phyloP scores from a whole-genome alignment of 1,284 basidiomycete species.

The Leucoagaricus sp. region DNA sequence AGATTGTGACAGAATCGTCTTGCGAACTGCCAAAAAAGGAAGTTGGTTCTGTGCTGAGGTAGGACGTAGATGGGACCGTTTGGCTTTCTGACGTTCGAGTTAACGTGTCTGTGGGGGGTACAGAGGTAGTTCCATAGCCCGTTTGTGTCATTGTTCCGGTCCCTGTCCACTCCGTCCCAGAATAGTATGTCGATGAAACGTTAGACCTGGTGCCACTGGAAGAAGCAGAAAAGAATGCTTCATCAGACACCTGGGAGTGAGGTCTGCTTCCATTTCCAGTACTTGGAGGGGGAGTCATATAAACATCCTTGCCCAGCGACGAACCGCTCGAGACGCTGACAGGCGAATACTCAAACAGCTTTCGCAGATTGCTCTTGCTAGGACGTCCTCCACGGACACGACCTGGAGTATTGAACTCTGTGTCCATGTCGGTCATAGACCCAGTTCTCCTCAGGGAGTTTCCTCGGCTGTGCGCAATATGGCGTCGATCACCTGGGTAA shows the following conservation, averaged over 20 bases:
- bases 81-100: background rate
- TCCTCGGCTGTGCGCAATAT: constrained; percentile 62
- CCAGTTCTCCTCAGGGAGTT: constrained; percentile 62
- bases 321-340: constrained; percentile 61
- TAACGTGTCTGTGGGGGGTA: background rate
- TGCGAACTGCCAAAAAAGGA: constrained; percentile 63
- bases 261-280: constrained; percentile 44
- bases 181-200: constrained; percentile 37
- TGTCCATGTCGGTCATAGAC: constrained; percentile 75
- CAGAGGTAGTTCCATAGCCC: constrained; percentile 5
- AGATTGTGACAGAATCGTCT: constrained; percentile 37
- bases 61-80: constrained; percentile 6
- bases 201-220: constrained; percentile 30
- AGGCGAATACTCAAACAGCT: constrained; percentile 39
- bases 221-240: constrained; percentile 57
- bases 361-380: constrained; percentile 27
- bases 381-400: constrained; percentile 34
- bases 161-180: constrained; percentile 24
- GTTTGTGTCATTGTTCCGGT: constrained; percentile 1
- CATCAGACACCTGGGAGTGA: constrained; percentile 43
- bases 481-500: constrained; percentile 67
- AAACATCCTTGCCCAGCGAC: constrained; percentile 50
- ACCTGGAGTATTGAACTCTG: constrained; percentile 52
- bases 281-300: constrained; percentile 64
- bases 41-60: constrained; percentile 47